Evolutionary conservation across 2,329 filamentous ascomycete genomes (phyloP), one percentile per base, ranked within the genome.

Genomic region (Knufia petricola): DNA sequence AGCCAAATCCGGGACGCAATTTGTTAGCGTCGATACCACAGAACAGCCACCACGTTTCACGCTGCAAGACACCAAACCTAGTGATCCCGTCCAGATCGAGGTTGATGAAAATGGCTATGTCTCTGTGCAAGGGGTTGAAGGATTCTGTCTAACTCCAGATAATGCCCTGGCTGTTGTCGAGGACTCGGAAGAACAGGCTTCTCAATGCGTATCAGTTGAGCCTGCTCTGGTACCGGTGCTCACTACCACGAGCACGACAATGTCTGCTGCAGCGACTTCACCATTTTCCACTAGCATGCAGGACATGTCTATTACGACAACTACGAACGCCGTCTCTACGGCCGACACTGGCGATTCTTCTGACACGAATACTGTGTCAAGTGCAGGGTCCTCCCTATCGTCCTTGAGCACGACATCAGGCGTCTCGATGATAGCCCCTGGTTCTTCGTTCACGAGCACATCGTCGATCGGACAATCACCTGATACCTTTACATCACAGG

Each of bases 1-100:
- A 21, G 30, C 55, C 17, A 46, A 31, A 4, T 20, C 38, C 19
- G 52, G 51, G 24, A 12, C 28, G n/a, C 43, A 23, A 20, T 46
- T 34, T n/a, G 43, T 46, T 3, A 30, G 10, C n/a, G 13, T 46
- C 17, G 20, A 46, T 30, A 36, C 43, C 4, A 20, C 10, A 10
- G 6, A 15, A 10, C 6, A 44, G 10, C 28, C 28, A 36, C 30
- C 30, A 3, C 10, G 19, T 3, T 46, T 46, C 28, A 12, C 28
- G 10, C 43, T 46, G 10, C 31, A 36, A 23, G 15, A 20, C 21
- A 21, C 21, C 9, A 17, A 4, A 19, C 28, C 43, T 8, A 23
- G n/a, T 13, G 28, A 32, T 6, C 28, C 30, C 2, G 9, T 36
- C 4, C 21, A 13, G 2, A 19, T 46, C 20, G 24, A 36, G 13